A percentile compares a stretch with the other conserved stretches of the same genome.
Conservation (phyloP, 1,284 basidiomycete species). For the Porogramme epimiltina region DNA sequence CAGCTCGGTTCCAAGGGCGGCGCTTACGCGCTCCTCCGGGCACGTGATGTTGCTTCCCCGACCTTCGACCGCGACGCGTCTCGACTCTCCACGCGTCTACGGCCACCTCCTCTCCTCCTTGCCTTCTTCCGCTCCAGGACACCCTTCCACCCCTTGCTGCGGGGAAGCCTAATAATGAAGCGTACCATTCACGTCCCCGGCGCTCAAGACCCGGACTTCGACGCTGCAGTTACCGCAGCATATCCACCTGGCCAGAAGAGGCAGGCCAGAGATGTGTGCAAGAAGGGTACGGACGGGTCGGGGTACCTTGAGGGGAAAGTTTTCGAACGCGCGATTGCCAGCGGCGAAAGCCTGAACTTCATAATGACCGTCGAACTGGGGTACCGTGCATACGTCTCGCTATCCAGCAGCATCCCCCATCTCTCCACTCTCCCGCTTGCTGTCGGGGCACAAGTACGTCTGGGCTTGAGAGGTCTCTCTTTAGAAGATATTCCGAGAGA, state of each 20-base stretch:
- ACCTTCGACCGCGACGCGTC: too few species aligned
- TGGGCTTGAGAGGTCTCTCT: conserved; percentile 4
- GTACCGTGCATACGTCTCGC: conserved; percentile 8
- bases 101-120: too few species aligned
- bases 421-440: conserved; percentile 8
- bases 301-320: conserved; percentile 43
- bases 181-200: neutral
- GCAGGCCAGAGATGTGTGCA: conserved; percentile 19
- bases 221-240: neutral
- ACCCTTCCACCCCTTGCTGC: too few species aligned
- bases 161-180: too few species aligned
- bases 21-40: too few species aligned
- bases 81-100: too few species aligned
- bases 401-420: conserved; percentile 12
- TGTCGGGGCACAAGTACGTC: conserved; percentile 12
- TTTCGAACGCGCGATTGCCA: conserved; percentile 25
- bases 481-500: conserved; percentile 1
- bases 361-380: conserved; percentile 29
- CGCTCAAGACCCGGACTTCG: neutral
- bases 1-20: too few species aligned
- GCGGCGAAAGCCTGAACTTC: conserved; percentile 17
- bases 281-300: conserved; percentile 14
- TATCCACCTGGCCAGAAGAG: conserved; percentile 14
- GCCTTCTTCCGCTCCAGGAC: too few species aligned
- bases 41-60: too few species aligned